Evolutionary conservation across 352 stramenopile genomes (phyloP), one percentile per base, ranked within the genome.

Genomic region (Pythium grandisporangium): DNA sequence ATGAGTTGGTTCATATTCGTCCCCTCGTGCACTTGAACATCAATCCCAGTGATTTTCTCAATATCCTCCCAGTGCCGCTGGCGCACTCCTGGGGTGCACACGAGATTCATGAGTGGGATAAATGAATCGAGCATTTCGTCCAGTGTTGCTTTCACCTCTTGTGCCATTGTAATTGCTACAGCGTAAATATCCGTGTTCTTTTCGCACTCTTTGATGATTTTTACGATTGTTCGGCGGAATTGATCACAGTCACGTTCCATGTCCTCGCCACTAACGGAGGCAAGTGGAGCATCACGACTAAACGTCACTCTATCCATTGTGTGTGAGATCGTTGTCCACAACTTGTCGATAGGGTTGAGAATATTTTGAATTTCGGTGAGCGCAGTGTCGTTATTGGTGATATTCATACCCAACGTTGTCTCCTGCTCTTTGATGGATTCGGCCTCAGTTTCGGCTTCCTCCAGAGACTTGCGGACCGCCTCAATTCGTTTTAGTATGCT

Each of bases 31-130:
- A 92, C 74, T 16, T 85, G 69, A 3, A 98, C 84, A 20, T 92
- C 71, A 34, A 96, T 75, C 6, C 75, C 69, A 0, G 87, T 96
- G 33, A 94, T 78, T 6, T 56, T 61, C 26, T 95, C 76, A 17
- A 97, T 96, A 38, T 96, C 79, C 45, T 95, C 61, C 92, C 92
- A 98, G 55, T 98, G 92, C 7, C 92, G 70, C 3, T 94, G 64
- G 11, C 79, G 82, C 45, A 97, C 87, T 0, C 88, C 92, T 11
- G 86, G 89, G n/a, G 84, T 95, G 38, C 89, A 97, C 14, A 98
- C 61, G 12, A 97, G 54, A 16, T 83, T 62, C 79, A 98, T 96
- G 17, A 97, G 63, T 8, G 92, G 89, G 23, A 96, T 73, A 47
- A 95, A 73, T 41, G 88, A 84, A 30, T 95, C 73, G 3, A 89